Conservation (phyloP, 2,329 filamentous ascomycete genomes). For the Rachicladosporium sp. region DNA sequence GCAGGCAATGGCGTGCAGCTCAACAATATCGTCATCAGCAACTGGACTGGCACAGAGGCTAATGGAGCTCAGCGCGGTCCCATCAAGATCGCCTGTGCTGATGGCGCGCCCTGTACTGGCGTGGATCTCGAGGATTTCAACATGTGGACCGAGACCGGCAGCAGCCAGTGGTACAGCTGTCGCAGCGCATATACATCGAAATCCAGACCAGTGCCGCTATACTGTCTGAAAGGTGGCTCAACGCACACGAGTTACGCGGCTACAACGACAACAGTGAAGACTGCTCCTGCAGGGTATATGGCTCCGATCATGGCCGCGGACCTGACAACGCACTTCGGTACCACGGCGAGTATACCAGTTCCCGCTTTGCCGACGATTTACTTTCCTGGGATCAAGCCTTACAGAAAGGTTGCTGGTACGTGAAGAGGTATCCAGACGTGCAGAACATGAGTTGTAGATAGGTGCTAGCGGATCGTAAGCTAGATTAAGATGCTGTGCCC, state of each 20-base stretch:
- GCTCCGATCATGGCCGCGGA: slow-evolving; percentile 28
- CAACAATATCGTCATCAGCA: slow-evolving; percentile 40
- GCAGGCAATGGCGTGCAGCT: slow-evolving; percentile 41
- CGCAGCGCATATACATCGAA: slow-evolving; percentile 31
- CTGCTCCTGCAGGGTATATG: slow-evolving; percentile 26
- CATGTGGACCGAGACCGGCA: slow-evolving; percentile 41
- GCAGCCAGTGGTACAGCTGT: slow-evolving; percentile 32
- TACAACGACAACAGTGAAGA: slow-evolving; percentile 23
- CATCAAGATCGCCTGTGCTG: slow-evolving; percentile 41
- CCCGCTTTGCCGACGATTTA: slow-evolving; percentile 30
- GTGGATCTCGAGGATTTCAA: slow-evolving; percentile 39
- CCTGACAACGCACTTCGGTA: slow-evolving; percentile 19
- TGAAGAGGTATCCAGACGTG: too few relatives aligned
- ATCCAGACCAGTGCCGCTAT: slow-evolving; percentile 25
- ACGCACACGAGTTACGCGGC: slow-evolving; percentile 19
- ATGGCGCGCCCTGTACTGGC: slow-evolving; percentile 39
- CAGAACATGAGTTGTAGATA: too few relatives aligned
- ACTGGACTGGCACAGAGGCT: slow-evolving; percentile 44
- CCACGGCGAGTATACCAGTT: slow-evolving; percentile 27
- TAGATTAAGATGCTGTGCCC: too few relatives aligned
- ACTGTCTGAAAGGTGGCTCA: slow-evolving; percentile 31
- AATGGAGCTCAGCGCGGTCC: slow-evolving; percentile 41
- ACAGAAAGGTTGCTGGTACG: slow-evolving; percentile 10
- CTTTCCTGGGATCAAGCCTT: slow-evolving; percentile 26
- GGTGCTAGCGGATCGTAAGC: too few relatives aligned